These are phyloP conservation scores for Daldinia grandis DNA, from an alignment of 495 filamentous ascomycete species.

Conservation along the genomic window DNA sequence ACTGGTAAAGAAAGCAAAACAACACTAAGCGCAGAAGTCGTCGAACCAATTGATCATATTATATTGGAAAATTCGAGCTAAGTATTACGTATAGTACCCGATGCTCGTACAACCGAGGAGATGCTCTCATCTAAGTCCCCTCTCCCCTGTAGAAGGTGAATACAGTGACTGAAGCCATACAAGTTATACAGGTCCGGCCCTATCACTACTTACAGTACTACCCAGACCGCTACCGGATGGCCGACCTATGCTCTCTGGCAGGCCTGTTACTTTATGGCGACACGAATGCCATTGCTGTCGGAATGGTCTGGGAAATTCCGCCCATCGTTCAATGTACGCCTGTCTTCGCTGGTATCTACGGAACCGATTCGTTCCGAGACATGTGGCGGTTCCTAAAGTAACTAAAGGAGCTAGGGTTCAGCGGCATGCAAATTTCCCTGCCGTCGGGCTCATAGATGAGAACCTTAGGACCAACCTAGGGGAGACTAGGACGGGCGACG, in stretches of 20 bases:
- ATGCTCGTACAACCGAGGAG: background rate
- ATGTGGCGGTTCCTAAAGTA: conserved; percentile 66
- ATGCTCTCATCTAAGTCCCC: background rate
- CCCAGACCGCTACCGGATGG: conserved; percentile 77
- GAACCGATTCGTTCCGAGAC: conserved; percentile 69
- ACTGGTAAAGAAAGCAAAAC: background rate
- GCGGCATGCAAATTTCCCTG: conserved; percentile 79
- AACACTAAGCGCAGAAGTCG: background rate
- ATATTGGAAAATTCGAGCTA: background rate
- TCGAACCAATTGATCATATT: background rate
- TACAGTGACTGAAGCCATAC: no score
- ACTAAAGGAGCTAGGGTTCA: conserved; percentile 67
- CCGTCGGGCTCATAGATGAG: conserved; percentile 75
- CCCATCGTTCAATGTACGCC: conserved; percentile 67
- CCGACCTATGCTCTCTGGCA: conserved; percentile 72
- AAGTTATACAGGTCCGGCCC: conserved; percentile 52
- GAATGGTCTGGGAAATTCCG: conserved; percentile 71
- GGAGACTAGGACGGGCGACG: conserved; percentile 75
- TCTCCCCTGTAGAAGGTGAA: background rate
- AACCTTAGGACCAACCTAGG: conserved; percentile 71
- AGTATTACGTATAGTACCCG: background rate
- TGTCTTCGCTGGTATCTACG: conserved; percentile 73
- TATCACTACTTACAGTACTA: conserved; percentile 79
- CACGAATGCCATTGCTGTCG: conserved; percentile 72
- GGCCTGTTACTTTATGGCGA: conserved; percentile 78